These are phyloP conservation scores for Blastosporella zonata DNA, from an alignment of 1,284 basidiomycete species.

Conservation along the genomic window DNA sequence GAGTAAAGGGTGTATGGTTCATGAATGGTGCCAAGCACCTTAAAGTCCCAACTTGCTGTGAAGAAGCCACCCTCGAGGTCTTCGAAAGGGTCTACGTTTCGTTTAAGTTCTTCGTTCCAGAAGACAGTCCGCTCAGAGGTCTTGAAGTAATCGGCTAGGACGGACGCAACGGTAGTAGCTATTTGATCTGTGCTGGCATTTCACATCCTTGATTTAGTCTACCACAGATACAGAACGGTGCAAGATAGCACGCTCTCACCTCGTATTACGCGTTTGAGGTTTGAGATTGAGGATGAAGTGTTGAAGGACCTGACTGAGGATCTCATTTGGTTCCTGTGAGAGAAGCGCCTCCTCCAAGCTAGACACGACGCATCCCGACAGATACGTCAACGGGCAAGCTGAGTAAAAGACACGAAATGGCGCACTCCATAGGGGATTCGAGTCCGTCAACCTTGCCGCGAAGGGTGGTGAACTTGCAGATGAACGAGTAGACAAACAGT, in stretches of 20 bases:
- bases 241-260: constrained; percentile 48
- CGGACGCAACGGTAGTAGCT: constrained; percentile 60
- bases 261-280: constrained; percentile 81
- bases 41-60: constrained; percentile 70
- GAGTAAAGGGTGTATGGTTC: constrained; percentile 18
- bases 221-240: constrained; percentile 26
- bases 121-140: constrained; percentile 69
- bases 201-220: constrained; percentile 33
- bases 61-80: constrained; percentile 66
- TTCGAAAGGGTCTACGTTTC: constrained; percentile 70
- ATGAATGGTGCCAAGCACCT: constrained; percentile 46
- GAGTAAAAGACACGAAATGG: constrained; percentile 19
- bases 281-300: constrained; percentile 76
- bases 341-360: constrained; percentile 78
- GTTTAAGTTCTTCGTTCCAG: constrained; percentile 65
- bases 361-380: constrained; percentile 21
- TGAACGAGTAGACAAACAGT: constrained; percentile 79
- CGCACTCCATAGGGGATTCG: constrained; percentile 77
- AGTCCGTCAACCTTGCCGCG: constrained; percentile 72
- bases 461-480: constrained; percentile 74
- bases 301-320: constrained; percentile 66
- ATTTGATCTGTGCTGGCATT: constrained; percentile 67
- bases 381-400: constrained; percentile 15
- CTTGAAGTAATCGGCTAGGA: constrained; percentile 70
- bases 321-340: constrained; percentile 61